These are phyloP conservation scores for Mariannaea sp. DNA, from an alignment of 2,329 filamentous ascomycete species.

Conservation along the genomic window DNA sequence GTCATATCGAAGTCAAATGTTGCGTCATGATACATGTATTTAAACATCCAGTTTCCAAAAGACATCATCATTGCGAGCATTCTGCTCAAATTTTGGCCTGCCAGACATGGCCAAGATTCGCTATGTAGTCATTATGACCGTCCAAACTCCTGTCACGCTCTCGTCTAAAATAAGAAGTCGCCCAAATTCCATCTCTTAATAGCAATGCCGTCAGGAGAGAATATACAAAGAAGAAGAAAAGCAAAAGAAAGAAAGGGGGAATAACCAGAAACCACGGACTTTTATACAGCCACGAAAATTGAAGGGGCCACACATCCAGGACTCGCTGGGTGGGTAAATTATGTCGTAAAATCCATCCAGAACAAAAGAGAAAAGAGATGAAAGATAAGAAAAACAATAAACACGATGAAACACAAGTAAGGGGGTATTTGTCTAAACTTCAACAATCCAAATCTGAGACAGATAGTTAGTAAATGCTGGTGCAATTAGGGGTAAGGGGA, in stretches of 20 bases:
- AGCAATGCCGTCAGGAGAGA: neutral
- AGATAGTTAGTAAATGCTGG: slow-evolving; percentile 32
- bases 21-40: slow-evolving; percentile 29
- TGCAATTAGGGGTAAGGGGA: neutral
- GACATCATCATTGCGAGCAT: slow-evolving; percentile 15
- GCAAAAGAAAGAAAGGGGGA: neutral
- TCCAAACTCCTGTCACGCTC: slow-evolving; percentile 18
- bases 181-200: slow-evolving; percentile 15
- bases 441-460: slow-evolving; percentile 54
- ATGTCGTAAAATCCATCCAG: slow-evolving; percentile 8
- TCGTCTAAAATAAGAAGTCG: slow-evolving; percentile 14
- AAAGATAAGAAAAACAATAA: neutral
- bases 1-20: slow-evolving; percentile 18
- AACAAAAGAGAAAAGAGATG: neutral
- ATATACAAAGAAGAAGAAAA: slow-evolving; percentile 11
- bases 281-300: slow-evolving; percentile 7
- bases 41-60: slow-evolving; percentile 16
- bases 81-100: slow-evolving; percentile 14
- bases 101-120: slow-evolving; percentile 2
- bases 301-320: slow-evolving; percentile 3
- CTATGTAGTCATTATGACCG: slow-evolving; percentile 5
- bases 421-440: slow-evolving; percentile 43
- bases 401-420: neutral
- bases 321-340: slow-evolving; percentile 3
- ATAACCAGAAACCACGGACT: too few species aligned